phyloP scores from a whole-genome alignment of 305 asterid genomes.

The Solanum hybrid region DNA sequence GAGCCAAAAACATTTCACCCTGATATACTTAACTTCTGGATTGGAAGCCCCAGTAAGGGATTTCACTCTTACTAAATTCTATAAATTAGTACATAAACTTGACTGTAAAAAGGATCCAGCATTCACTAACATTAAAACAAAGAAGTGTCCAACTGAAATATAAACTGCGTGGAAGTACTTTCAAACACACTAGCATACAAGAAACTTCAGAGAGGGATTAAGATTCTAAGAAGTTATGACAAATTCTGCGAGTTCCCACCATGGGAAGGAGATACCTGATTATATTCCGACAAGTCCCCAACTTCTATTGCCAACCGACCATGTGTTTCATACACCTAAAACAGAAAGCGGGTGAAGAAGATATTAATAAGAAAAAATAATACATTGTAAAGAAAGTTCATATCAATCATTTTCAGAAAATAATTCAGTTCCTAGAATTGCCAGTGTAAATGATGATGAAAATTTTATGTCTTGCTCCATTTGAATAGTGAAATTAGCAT shows the following conservation, averaged over 20 bases:
- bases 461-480: neutral
- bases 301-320: slow-evolving; percentile 92
- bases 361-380: neutral
- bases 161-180: neutral
- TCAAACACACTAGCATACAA: neutral
- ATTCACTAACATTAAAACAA: neutral
- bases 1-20: neutral
- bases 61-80: neutral
- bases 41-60: neutral
- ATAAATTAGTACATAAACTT: neutral
- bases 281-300: slow-evolving; percentile 89
- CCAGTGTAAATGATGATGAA: neutral
- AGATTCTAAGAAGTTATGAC: neutral
- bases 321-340: slow-evolving; percentile 96
- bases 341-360: slow-evolving; percentile 1
- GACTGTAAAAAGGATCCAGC: neutral
- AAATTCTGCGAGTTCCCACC: neutral
- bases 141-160: neutral
- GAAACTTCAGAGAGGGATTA: neutral
- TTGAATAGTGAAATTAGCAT: slow-evolving; percentile 7
- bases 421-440: slow-evolving; percentile 1
- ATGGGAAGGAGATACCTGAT: slow-evolving; percentile 56
- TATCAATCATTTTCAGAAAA: neutral
- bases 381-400: neutral
- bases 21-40: neutral